Evolutionary conservation across 2,329 filamentous ascomycete genomes (phyloP), one percentile per base, ranked within the genome.

Genomic region (Fusarium chlamydosporum): DNA sequence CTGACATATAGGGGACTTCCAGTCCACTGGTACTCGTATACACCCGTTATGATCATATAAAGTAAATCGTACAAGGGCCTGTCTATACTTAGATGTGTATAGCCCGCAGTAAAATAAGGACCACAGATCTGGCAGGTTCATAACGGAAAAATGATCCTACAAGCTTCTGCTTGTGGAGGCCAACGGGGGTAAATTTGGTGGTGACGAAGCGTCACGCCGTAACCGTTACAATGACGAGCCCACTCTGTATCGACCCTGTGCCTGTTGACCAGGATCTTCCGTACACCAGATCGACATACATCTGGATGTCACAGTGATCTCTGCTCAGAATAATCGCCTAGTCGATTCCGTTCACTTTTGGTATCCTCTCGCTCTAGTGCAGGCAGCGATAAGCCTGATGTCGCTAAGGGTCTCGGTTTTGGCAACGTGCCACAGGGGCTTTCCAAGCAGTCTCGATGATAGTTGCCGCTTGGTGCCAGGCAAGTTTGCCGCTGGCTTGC

Each of bases 1-100:
- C 59, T 61, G 64, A 62, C 59, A 68, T 70, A 71, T 71, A 71
- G 60, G 41, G 52, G 37, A 50, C 65, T 61, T 56, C 67, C 67
- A 71, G 43, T 34, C 52, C 55, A 53, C 45, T 47, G 67, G 67
- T 57, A 68, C 67, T 70, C 67, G 67, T 70, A 70, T 71, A 62
- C 52, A 62, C 41, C 55, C 42, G 46, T 53, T 29, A 68, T 71
- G 51, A 51, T 68, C 52, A 71, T 70, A 70, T 71, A 60, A 37
- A 65, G 34, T 60, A 53, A 65, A 64, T 60, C 67, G 47, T 68
- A 40, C 53, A 56, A 52, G 59, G 64, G 42, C 55, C 33, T 16
- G 55, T 55, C 59, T 70, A 65, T 58, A 71, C 59, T 65, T 67
- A 51, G 67, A 59, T 60, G 16, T 15, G 35, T 61, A 63, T 59